Percentiles rank a stretch among this genome's conserved stretches.
Evolutionary conservation across 2,329 filamentous ascomycete species (phyloP).

Genomic region (Onygenales sp.): DNA sequence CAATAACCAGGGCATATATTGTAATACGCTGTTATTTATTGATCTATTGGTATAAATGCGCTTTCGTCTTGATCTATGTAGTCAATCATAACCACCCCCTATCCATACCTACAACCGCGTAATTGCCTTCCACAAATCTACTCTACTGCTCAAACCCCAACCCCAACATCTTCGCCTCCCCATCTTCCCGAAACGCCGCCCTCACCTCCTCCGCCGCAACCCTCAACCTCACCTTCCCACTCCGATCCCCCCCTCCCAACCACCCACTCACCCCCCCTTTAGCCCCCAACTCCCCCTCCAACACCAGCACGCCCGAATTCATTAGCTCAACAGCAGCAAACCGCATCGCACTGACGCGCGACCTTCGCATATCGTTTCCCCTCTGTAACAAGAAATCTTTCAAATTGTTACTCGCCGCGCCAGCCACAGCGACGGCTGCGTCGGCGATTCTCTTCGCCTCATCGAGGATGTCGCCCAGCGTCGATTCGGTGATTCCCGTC

Average conservation of each 20-base stretch:
- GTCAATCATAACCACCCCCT: background rate
- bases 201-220: slow-evolving; percentile 87
- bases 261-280: slow-evolving; percentile 17
- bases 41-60: no score
- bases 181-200: slow-evolving; percentile 78
- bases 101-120: background rate
- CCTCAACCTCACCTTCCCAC: slow-evolving; percentile 75
- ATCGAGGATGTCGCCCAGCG: slow-evolving; percentile 80
- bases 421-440: slow-evolving; percentile 32
- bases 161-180: slow-evolving; percentile 72
- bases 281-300: slow-evolving; percentile 48
- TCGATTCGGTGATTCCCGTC: slow-evolving; percentile 77
- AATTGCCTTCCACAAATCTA: background rate
- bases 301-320: slow-evolving; percentile 75
- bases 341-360: slow-evolving; percentile 51
- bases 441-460: slow-evolving; percentile 63
- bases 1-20: no score
- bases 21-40: no score
- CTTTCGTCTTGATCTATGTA: no score
- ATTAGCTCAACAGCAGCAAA: slow-evolving; percentile 72
- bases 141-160: slow-evolving; percentile 36
- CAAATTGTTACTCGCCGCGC: slow-evolving; percentile 48
- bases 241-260: slow-evolving; percentile 65
- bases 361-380: slow-evolving; percentile 12
- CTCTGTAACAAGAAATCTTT: slow-evolving; percentile 49